Conservation (phyloP, 1,284 basidiomycete species). For the Puccinia polysora region DNA sequence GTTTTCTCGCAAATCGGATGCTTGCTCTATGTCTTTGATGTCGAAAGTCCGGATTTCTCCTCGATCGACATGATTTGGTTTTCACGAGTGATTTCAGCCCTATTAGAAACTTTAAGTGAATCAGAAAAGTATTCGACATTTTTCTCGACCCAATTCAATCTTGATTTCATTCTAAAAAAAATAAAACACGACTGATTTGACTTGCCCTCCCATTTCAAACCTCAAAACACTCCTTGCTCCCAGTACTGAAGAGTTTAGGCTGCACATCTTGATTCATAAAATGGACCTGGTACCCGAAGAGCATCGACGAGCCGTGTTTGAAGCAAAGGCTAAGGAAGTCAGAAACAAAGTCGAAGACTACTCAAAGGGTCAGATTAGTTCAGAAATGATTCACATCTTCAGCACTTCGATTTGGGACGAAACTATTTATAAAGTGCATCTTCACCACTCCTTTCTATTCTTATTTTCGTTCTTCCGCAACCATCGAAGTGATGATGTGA, state of each 20-base stretch:
- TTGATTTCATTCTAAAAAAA: not conserved
- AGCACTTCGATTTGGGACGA: conserved; percentile 69
- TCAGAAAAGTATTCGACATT: conserved; percentile 2
- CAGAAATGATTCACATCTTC: conserved; percentile 25
- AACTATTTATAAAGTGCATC: conserved; percentile 80
- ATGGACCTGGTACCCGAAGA: conserved; percentile 64
- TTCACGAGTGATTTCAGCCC: conserved; percentile 29
- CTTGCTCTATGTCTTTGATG: conserved; percentile 96
- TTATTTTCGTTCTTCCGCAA: conserved; percentile 5
- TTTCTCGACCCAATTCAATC: not conserved
- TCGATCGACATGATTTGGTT: conserved; percentile 56
- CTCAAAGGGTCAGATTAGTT: conserved; percentile 48
- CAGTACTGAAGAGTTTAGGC: conserved; percentile 61
- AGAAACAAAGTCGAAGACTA: conserved; percentile 47
- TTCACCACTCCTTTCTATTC: not conserved
- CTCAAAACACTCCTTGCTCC: too few species aligned
- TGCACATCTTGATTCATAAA: conserved; percentile 93
- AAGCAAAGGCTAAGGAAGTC: conserved; percentile 60
- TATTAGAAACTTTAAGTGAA: conserved; percentile 30
- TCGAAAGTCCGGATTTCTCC: conserved; percentile 54
- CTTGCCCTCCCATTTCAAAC: not conserved
- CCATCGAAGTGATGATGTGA: not conserved
- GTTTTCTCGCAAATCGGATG: conserved; percentile 95
- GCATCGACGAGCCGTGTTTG: conserved; percentile 59
- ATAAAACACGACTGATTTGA: not conserved